These are phyloP conservation scores for Monilinia laxa DNA, from an alignment of 2,329 filamentous ascomycete species.

Conservation along the genomic window DNA sequence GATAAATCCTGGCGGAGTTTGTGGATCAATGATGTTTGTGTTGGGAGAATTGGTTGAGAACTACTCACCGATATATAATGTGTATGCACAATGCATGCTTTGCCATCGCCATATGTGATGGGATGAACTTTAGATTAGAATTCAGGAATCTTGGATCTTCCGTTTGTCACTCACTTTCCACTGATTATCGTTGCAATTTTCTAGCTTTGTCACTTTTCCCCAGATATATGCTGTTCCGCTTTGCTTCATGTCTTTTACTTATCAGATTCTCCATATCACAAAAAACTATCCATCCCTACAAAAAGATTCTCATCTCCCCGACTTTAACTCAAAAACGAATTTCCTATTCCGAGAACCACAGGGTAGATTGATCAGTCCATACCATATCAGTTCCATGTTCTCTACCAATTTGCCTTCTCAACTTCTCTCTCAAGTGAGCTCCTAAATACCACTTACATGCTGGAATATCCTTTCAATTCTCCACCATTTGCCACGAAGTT, in stretches of 20 bases:
- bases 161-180: neutral
- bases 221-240: neutral
- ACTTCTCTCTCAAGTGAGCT: too few relatives aligned
- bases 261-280: neutral
- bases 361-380: too few relatives aligned
- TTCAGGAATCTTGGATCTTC: neutral
- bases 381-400: too few relatives aligned
- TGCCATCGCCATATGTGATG: neutral
- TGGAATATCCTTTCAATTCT: too few relatives aligned
- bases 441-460: too few relatives aligned
- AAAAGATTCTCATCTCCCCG: neutral
- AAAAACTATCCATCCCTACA: neutral
- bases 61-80: neutral
- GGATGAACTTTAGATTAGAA: constrained; percentile 6
- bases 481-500: too few relatives aligned
- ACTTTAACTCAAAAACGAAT: neutral
- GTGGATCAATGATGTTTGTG: neutral
- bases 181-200: neutral
- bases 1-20: constrained; percentile 8
- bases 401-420: too few relatives aligned
- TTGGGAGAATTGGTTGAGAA: constrained; percentile 1
- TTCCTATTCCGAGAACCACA: too few relatives aligned
- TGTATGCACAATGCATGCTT: constrained; percentile 4
- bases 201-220: neutral
- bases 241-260: neutral